Percentiles rank a stretch among this genome's conserved stretches.
Conservation (phyloP, 2,329 filamentous ascomycete genomes). For the Phialophora macrospora region DNA sequence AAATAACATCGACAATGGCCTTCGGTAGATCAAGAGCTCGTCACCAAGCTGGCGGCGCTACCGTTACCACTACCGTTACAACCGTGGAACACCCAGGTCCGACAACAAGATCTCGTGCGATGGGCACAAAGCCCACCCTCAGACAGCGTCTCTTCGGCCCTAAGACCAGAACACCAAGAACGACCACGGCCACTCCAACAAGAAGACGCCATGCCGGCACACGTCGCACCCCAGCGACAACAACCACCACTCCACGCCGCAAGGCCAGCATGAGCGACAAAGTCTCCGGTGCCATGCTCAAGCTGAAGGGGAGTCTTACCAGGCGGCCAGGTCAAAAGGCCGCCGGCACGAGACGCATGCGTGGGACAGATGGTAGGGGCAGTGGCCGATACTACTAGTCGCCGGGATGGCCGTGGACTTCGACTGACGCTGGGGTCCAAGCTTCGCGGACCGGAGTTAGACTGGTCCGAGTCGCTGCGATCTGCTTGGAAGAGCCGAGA, state of each 20-base stretch:
- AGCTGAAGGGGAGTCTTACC: slow-evolving; percentile 72
- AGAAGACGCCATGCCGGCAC: slow-evolving; percentile 22
- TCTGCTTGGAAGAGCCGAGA: slow-evolving; percentile 31
- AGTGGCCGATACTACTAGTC: slow-evolving; percentile 39
- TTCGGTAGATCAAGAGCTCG: slow-evolving; percentile 27
- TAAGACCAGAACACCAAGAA: slow-evolving; percentile 44
- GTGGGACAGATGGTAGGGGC: slow-evolving; percentile 71
- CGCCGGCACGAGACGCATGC: slow-evolving; percentile 74
- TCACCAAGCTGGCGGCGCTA: slow-evolving; percentile 27
- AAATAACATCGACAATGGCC: slow-evolving; percentile 25
- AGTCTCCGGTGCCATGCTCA: slow-evolving; percentile 75
- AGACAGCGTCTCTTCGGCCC: slow-evolving; percentile 59
- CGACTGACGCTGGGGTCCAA: background rate
- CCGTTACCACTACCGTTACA: slow-evolving; percentile 32
- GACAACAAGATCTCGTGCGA: background rate
- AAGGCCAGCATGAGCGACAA: slow-evolving; percentile 75
- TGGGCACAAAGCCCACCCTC: slow-evolving; percentile 55
- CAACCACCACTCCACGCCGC: slow-evolving; percentile 60
- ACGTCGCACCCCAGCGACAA: slow-evolving; percentile 17
- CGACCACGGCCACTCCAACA: slow-evolving; percentile 50
- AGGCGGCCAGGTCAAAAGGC: slow-evolving; percentile 74
- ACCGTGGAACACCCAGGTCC: slow-evolving; percentile 26
- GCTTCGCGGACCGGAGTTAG: background rate
- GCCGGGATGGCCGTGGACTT: background rate
- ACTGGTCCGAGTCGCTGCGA: slow-evolving; percentile 27